These are phyloP conservation scores for Phaeosphaeriaceae sp. DNA, from an alignment of 2,329 filamentous ascomycete genomes.

Conservation along the genomic window DNA sequence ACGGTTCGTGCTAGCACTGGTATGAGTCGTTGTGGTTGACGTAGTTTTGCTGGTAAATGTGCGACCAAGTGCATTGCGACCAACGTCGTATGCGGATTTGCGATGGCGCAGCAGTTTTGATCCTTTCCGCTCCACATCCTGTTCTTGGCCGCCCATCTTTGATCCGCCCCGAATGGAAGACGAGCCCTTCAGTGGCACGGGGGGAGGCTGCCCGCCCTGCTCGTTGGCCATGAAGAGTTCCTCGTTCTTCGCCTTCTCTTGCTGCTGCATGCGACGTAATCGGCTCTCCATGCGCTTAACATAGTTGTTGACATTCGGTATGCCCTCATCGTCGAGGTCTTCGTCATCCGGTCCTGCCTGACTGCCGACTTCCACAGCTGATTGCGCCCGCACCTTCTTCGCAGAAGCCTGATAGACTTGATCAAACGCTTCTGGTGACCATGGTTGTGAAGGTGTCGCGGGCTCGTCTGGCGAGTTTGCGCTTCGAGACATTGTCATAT, in stretches of 20 bases:
- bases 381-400: slow-evolving; percentile 62
- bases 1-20: slow-evolving; percentile 75
- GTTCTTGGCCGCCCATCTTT: slow-evolving; percentile 43
- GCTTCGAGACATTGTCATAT: slow-evolving; percentile 71
- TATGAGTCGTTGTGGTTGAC: slow-evolving; percentile 69
- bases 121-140: slow-evolving; percentile 37
- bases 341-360: slow-evolving; percentile 48
- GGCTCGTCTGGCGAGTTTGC: slow-evolving; percentile 62
- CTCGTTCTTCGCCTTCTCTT: slow-evolving; percentile 45
- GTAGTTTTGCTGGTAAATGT: slow-evolving; percentile 90
- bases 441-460: slow-evolving; percentile 71
- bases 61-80: slow-evolving; percentile 72
- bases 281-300: slow-evolving; percentile 91
- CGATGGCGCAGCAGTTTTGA: slow-evolving; percentile 60
- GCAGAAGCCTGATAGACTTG: slow-evolving; percentile 55
- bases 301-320: slow-evolving; percentile 81
- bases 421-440: slow-evolving; percentile 90
- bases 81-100: slow-evolving; percentile 81
- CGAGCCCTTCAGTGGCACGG: slow-evolving; percentile 67
- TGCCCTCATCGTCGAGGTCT: slow-evolving; percentile 66
- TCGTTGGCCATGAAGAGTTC: slow-evolving; percentile 59
- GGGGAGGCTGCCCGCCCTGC: slow-evolving; percentile 52
- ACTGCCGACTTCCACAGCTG: slow-evolving; percentile 73
- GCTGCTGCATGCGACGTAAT: slow-evolving; percentile 72
- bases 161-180: slow-evolving; percentile 50